A percentile compares a stretch with the other conserved stretches of the same genome.
phyloP scores from a whole-genome alignment of 2,329 filamentous ascomycete genomes.

The Podosphaera fusca region DNA sequence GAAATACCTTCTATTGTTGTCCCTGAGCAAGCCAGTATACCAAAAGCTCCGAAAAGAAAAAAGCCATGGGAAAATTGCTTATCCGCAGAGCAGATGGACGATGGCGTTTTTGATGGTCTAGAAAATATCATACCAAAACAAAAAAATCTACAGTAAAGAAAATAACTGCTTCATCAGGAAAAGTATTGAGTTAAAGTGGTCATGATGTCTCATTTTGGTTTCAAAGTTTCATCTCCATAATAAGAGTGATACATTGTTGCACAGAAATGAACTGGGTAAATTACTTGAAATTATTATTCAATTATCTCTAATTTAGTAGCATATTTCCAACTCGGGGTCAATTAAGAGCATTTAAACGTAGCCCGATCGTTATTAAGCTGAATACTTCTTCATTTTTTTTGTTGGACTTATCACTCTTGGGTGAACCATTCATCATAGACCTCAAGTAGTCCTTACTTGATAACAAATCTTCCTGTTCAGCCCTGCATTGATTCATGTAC shows the following conservation, averaged over 20 bases:
- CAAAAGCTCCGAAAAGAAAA: slow-evolving; percentile 19
- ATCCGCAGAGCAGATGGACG: slow-evolving; percentile 9
- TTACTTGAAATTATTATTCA: neutral
- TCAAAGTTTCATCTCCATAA: neutral
- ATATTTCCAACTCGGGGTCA: neutral
- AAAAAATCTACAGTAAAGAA: slow-evolving; percentile 3
- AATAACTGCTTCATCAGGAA: too few species aligned
- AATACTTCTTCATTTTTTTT: neutral
- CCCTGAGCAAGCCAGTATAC: slow-evolving; percentile 34
- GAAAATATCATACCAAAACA: slow-evolving; percentile 12
- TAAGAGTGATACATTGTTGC: neutral
- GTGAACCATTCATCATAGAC: neutral
- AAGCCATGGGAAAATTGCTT: slow-evolving; percentile 61
- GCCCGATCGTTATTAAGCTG: neutral
- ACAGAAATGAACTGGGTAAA: neutral
- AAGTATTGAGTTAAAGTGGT: too few species aligned
- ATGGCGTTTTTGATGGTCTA: slow-evolving; percentile 15
- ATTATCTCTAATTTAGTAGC: neutral
- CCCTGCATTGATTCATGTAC: slow-evolving; percentile 8
- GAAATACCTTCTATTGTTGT: slow-evolving; percentile 66
- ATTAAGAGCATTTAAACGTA: neutral
- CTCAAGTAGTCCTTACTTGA: slow-evolving; percentile 9
- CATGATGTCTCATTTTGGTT: neutral
- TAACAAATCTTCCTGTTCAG: slow-evolving; percentile 14
- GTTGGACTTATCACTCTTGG: neutral